Evolutionary conservation across 306 rosid genomes (phyloP), one percentile per base, ranked within the genome.

Genomic region (Fagus sylvatica): DNA sequence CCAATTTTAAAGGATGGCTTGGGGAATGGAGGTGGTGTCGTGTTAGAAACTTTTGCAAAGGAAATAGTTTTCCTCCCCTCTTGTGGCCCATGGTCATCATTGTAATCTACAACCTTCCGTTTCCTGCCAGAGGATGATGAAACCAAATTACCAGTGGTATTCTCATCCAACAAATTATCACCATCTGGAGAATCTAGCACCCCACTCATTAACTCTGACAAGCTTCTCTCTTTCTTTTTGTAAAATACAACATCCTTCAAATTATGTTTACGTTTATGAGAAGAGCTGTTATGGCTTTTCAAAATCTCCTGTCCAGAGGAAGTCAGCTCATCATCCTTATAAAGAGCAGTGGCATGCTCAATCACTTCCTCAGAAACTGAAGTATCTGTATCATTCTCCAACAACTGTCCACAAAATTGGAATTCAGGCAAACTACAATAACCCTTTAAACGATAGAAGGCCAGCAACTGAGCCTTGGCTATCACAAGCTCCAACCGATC

Each of bases 1-100:
- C 98, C 98, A 75, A 95, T 87, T 82, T 87, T 91, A 84, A 95
- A 95, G 40, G 97, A 88, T 15, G 79, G 87, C 81, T 91, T 92
- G 74, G 87, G 49, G 46, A 65, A 65, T 6, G 70, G 76, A 55
- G 71, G 33, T 55, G 68, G 66, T 17, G 64, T 30, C 67, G 85
- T 75, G 68, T 59, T 82, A 15, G 93, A 91, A 81, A 85, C 87
- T 85, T 89, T 89, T 16, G 88, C 86, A 16, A 70, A 67, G 7
- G 94, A 84, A 71, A 78, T 77, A 40, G 92, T 83, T 82, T 88
- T 94, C 76, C 90, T 85, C 75, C 90, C 89, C 64, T 86, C 93
- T 78, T 85, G 88, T 71, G 54, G 43, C 73, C 75, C 80, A 66
- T 84, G 91, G 84, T 87, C 89, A 51, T 64, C 87, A 79, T 60